Conservation (phyloP, 345 rosid species). For the Gossypium raimondii region DNA sequence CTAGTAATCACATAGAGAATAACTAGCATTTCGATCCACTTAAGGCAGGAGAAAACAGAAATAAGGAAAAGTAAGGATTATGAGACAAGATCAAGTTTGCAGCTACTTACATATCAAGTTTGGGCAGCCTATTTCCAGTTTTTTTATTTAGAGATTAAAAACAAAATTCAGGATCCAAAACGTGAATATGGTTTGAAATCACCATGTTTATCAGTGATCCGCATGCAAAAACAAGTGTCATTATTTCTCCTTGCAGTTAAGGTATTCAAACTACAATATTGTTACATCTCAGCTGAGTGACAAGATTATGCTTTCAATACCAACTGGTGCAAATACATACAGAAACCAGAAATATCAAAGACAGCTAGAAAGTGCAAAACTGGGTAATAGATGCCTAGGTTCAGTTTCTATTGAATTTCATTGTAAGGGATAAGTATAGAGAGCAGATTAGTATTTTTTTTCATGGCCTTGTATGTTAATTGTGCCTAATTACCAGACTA, state of each 20-base stretch:
- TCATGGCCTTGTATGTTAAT: neutral
- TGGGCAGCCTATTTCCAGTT: neutral
- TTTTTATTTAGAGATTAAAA: neutral
- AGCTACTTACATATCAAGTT: neutral
- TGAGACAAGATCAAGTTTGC: neutral
- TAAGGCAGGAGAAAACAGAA: neutral
- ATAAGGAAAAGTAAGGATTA: neutral
- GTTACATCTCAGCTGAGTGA: neutral
- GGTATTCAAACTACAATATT: neutral
- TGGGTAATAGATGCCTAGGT: neutral
- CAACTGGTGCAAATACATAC: neutral
- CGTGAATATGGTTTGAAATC: neutral
- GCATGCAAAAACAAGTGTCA: neutral
- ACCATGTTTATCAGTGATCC: neutral
- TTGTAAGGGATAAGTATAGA: neutral
- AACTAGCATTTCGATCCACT: neutral
- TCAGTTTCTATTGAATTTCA: neutral
- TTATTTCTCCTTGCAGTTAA: neutral
- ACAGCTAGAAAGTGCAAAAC: neutral
- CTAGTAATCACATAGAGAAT: neutral
- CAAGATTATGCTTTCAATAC: neutral
- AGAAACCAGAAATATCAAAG: neutral
- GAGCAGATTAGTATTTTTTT: neutral
- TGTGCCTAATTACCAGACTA: neutral
- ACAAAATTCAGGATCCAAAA: neutral